Evolutionary conservation across 164 flowering plant genomes (phyloP), one percentile per base, ranked within the genome.

Genomic region (Umbilicus rupestris): DNA sequence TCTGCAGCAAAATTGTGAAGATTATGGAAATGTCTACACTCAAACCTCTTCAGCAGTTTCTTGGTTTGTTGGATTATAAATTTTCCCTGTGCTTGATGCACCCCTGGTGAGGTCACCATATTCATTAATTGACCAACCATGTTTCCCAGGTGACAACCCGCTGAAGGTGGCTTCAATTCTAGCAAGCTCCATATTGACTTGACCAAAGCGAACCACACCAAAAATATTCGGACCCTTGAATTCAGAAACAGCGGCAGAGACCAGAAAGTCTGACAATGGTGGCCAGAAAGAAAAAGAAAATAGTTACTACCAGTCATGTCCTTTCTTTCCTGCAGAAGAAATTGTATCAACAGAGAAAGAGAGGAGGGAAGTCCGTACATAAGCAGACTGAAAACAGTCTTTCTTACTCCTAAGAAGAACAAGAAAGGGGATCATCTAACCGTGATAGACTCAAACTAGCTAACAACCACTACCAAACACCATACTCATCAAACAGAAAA

Each of bases 171-270:
- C 97, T 72, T 89, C 99, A 73, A 94, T 75, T 76, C 90, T 78
- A 49, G 96, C 89, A 76, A 88, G 77, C 71, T 94, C 96, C 96
- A 94, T 91, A 65, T 71, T 91, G 57, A 85, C 90, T 82, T 94
- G 99, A 46, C 93, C 96, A 49, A 94, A 64, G 20, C 99, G 90
- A 75, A 88, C 96, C 49, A 94, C 99, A 24, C 97, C 99, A 77
- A 84, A 89, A 42, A 89, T 74, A 59, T 76, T 74, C 6, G 97
- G 99, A 65, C 99, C 96, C 78, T 94, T 94, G 73, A 91, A 91
- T 73, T 94, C 99, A 31, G 97, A 83, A 69, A 94, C 99, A 66
- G 94, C 96, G 60, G 97, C 93, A 45, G 97, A 94, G 39, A 94
- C 74, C 64, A 88, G 75, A 72, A 94, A 89, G 68, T 89, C 96